Conservation (phyloP, 805 yeast species). For the Lipomyces oligophaga region DNA sequence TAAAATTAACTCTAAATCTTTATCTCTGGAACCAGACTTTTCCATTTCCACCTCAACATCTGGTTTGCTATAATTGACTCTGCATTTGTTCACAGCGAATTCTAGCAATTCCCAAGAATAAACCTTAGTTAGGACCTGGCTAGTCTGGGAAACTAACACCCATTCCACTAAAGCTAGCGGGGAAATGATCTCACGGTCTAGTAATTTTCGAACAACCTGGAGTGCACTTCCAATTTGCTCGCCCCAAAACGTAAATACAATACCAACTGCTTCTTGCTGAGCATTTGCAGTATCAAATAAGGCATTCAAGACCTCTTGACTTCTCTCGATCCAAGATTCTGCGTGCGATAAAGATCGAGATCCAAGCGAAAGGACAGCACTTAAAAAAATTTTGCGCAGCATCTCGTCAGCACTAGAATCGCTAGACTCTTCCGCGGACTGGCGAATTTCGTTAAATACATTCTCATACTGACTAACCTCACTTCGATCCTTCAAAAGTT, state of each 20-base stretch:
- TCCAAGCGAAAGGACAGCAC: slow-evolving; percentile 75
- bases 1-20: slow-evolving; percentile 11
- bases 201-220: slow-evolving; percentile 53
- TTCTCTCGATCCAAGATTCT: slow-evolving; percentile 49
- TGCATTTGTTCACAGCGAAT: slow-evolving; percentile 25
- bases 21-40: background rate
- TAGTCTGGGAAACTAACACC: slow-evolving; percentile 40
- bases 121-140: slow-evolving; percentile 11
- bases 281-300: slow-evolving; percentile 18
- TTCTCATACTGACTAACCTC: slow-evolving; percentile 14
- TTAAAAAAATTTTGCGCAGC: slow-evolving; percentile 54
- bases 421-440: slow-evolving; percentile 24
- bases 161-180: slow-evolving; percentile 44
- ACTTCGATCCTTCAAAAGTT: slow-evolving; percentile 23
- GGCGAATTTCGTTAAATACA: slow-evolving; percentile 25
- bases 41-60: slow-evolving; percentile 43
- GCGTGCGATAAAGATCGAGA: slow-evolving; percentile 82
- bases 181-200: slow-evolving; percentile 45
- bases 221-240: slow-evolving; percentile 62
- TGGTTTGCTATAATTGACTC: slow-evolving; percentile 38
- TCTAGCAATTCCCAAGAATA: slow-evolving; percentile 27
- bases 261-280: slow-evolving; percentile 47
- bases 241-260: slow-evolving; percentile 63
- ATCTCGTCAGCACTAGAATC: slow-evolving; percentile 31
- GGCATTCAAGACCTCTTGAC: slow-evolving; percentile 40